These are phyloP conservation scores for Centaurea solstitialis DNA, from an alignment of 129 eudicot species.

Conservation along the genomic window DNA sequence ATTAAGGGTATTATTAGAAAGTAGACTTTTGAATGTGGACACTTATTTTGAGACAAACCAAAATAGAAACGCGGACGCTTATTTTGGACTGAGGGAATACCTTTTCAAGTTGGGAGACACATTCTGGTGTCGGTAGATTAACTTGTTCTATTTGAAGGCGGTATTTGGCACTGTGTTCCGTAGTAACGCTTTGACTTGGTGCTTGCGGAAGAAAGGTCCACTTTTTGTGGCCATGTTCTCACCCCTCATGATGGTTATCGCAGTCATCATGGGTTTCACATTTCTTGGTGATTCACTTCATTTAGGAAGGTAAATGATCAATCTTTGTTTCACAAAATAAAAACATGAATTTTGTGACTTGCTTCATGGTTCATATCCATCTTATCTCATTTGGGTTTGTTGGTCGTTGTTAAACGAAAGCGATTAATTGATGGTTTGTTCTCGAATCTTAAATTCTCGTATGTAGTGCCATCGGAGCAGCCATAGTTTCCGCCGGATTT, in stretches of 20 bases:
- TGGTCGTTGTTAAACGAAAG: neutral
- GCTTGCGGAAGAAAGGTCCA: slow-evolving; percentile 33
- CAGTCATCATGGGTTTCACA: slow-evolving; percentile 8
- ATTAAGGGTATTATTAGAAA: neutral
- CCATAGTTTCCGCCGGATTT: slow-evolving; percentile 5
- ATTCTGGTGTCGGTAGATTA: neutral
- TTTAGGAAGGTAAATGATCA: slow-evolving; percentile 16
- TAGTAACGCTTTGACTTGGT: slow-evolving; percentile 12
- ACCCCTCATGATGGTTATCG: slow-evolving; percentile 14
- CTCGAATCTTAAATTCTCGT: neutral
- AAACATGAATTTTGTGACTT: neutral
- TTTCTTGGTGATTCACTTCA: slow-evolving; percentile 23
- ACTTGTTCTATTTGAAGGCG: slow-evolving; percentile 11
- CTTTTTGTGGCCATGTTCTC: slow-evolving; percentile 29
- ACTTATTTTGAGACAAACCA: neutral
- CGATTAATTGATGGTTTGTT: neutral
- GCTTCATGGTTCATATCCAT: neutral
- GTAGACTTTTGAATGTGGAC: no score
- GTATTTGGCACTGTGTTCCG: neutral
- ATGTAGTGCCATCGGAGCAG: slow-evolving; percentile 10
- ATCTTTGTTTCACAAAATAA: neutral
- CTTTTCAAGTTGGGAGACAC: neutral
- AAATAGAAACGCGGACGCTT: neutral
- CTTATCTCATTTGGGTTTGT: neutral
- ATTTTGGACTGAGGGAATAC: neutral